These are phyloP conservation scores for Mycosarcoma maydis DNA, from an alignment of 1,284 basidiomycete genomes.

Conservation along the genomic window DNA sequence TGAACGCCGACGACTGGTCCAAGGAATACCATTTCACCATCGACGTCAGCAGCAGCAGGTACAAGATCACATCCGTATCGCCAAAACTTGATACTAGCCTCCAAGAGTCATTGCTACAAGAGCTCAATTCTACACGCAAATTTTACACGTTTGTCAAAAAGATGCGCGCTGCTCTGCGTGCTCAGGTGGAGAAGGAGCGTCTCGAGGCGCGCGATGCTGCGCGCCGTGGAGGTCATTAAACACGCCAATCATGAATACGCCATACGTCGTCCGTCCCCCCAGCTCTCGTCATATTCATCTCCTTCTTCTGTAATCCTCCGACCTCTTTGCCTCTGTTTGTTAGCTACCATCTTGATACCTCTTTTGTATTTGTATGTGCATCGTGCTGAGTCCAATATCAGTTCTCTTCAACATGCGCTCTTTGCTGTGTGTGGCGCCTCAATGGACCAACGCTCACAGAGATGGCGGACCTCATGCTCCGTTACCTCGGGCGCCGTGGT, in stretches of 20 bases:
- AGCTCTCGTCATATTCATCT: not conserved
- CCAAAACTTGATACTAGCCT: constrained; percentile 28
- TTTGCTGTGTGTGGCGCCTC: no score
- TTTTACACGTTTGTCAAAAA: constrained; percentile 53
- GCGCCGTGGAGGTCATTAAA: constrained; percentile 28
- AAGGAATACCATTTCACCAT: constrained; percentile 49
- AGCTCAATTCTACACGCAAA: constrained; percentile 52
- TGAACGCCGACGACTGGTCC: constrained; percentile 49
- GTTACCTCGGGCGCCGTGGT: no score
- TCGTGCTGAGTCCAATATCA: not conserved
- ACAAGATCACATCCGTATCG: constrained; percentile 39
- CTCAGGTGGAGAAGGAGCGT: constrained; percentile 41
- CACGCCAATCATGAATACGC: no score
- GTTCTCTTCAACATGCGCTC: not conserved
- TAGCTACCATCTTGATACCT: constrained; percentile 20
- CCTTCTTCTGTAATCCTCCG: no score
- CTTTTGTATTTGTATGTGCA: constrained; percentile 28
- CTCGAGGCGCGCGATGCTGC: constrained; percentile 39
- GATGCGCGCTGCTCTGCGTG: constrained; percentile 40
- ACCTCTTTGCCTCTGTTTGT: not conserved
- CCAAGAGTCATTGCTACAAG: constrained; percentile 38
- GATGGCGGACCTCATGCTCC: no score
- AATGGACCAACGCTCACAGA: no score
- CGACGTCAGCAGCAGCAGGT: constrained; percentile 44
- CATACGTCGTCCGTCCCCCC: not conserved